Evolutionary conservation across 2,329 filamentous ascomycete genomes (phyloP).

Genomic region (Neonectria punicea): DNA sequence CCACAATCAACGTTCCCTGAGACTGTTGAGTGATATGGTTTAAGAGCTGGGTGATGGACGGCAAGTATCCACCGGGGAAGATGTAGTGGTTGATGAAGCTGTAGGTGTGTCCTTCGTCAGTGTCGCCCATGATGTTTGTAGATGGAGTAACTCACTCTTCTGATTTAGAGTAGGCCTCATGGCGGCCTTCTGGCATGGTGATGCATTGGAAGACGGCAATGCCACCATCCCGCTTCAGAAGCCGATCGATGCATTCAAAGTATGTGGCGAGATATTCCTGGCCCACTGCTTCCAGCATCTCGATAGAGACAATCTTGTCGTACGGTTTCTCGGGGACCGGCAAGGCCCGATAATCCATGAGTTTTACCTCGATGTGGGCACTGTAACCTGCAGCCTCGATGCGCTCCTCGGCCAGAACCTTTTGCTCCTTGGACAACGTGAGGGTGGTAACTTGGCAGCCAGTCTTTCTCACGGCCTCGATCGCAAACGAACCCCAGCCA

Average conservation of each 20-base stretch:
- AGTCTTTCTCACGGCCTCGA: slow-evolving; percentile 72
- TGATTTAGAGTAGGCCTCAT: slow-evolving; percentile 71
- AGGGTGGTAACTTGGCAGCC: slow-evolving; percentile 76
- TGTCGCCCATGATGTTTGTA: neutral
- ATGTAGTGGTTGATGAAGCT: slow-evolving; percentile 81
- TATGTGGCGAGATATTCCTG: slow-evolving; percentile 74
- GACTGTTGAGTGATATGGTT: slow-evolving; percentile 70
- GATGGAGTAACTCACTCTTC: slow-evolving; percentile 63
- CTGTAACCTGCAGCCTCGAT: slow-evolving; percentile 70
- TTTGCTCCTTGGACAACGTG: slow-evolving; percentile 76
- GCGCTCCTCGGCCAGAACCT: slow-evolving; percentile 71
- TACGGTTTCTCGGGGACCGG: slow-evolving; percentile 64
- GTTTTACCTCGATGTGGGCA: slow-evolving; percentile 70
- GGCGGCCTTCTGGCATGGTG: slow-evolving; percentile 77
- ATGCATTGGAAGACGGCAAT: slow-evolving; percentile 81
- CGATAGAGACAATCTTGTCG: slow-evolving; percentile 79
- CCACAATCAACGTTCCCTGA: slow-evolving; percentile 70
- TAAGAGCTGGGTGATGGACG: slow-evolving; percentile 65
- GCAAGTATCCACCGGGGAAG: slow-evolving; percentile 80
- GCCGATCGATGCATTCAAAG: slow-evolving; percentile 70
- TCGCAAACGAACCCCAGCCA: slow-evolving; percentile 80
- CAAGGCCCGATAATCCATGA: slow-evolving; percentile 76
- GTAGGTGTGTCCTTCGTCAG: neutral
- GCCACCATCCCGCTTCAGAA: slow-evolving; percentile 73
- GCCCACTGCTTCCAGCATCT: slow-evolving; percentile 82